These are phyloP conservation scores for Cairneyella variabilis DNA, from an alignment of 495 filamentous ascomycete species.

Conservation along the genomic window DNA sequence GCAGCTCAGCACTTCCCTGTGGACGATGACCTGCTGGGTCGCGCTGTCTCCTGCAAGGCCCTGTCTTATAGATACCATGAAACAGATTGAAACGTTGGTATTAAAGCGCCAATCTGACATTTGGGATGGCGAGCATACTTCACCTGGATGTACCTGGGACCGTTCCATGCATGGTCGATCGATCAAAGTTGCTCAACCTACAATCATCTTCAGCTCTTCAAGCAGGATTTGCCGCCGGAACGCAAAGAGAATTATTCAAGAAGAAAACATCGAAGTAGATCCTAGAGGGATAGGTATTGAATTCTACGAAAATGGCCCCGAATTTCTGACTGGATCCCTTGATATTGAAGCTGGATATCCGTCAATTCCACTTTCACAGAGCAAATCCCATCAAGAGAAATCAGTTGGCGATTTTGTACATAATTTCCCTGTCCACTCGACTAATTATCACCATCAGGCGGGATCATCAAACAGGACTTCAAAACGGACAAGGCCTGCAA, in stretches of 20 bases:
- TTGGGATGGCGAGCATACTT: background rate
- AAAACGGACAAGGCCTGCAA: background rate
- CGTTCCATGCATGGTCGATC: conserved; percentile 4
- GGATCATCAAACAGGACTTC: background rate
- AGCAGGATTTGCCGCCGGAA: background rate
- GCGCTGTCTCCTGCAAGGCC: background rate
- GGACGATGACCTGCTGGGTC: background rate
- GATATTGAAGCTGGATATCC: background rate
- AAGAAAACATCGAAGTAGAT: background rate
- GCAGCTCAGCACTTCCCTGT: background rate
- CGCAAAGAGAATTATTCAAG: background rate
- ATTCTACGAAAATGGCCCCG: background rate
- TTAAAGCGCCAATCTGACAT: background rate
- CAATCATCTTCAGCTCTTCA: conserved; percentile 4
- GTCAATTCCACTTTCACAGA: background rate
- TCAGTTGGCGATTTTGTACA: background rate
- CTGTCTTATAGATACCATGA: background rate
- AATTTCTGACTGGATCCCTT: background rate
- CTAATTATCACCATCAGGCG: background rate
- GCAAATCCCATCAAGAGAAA: background rate
- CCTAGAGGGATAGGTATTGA: background rate
- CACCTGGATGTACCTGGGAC: background rate
- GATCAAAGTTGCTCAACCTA: conserved; percentile 1
- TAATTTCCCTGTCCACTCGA: background rate
- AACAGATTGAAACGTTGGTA: background rate